Evolutionary conservation across 352 stramenopile species (phyloP).

Genomic region (Phytophthora vignae): DNA sequence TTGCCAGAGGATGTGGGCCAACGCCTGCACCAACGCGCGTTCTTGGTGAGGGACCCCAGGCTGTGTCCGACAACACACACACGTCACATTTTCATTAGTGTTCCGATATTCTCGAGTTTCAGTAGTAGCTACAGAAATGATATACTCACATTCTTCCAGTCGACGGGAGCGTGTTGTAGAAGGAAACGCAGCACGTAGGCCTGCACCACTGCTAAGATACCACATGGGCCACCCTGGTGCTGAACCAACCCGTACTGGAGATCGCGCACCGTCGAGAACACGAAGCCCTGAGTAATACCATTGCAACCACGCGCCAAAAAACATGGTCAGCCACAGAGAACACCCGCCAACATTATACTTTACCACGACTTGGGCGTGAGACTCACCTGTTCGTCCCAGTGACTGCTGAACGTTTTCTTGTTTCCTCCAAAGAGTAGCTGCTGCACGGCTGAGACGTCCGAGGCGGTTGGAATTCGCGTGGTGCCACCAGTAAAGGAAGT

Average conservation of each 20-base stretch:
- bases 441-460: constrained; percentile 59
- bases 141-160: constrained; percentile 76
- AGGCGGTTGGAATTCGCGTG: constrained; percentile 37
- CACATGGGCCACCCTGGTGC: constrained; percentile 94
- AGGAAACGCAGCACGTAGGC: constrained; percentile 91
- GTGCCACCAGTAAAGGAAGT: constrained; percentile 4
- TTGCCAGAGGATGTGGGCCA: constrained; percentile 79
- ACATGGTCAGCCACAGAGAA: constrained; percentile 7
- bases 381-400: constrained; percentile 75
- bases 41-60: constrained; percentile 48
- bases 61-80: constrained; percentile 31
- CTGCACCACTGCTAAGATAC: constrained; percentile 94
- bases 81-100: constrained; percentile 13
- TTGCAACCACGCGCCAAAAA: constrained; percentile 8
- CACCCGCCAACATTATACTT: constrained; percentile 4
- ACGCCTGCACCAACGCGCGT: constrained; percentile 51
- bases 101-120: constrained; percentile 9
- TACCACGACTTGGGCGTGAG: not conserved
- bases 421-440: constrained; percentile 63
- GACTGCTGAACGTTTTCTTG: constrained; percentile 67
- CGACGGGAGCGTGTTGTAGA: constrained; percentile 37
- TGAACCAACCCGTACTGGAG: constrained; percentile 93
- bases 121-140: constrained; percentile 11
- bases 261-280: constrained; percentile 55
- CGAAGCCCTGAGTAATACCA: constrained; percentile 64